These are phyloP conservation scores for Penicillium griseofulvum DNA, from an alignment of 2,329 filamentous ascomycete genomes.

Conservation along the genomic window DNA sequence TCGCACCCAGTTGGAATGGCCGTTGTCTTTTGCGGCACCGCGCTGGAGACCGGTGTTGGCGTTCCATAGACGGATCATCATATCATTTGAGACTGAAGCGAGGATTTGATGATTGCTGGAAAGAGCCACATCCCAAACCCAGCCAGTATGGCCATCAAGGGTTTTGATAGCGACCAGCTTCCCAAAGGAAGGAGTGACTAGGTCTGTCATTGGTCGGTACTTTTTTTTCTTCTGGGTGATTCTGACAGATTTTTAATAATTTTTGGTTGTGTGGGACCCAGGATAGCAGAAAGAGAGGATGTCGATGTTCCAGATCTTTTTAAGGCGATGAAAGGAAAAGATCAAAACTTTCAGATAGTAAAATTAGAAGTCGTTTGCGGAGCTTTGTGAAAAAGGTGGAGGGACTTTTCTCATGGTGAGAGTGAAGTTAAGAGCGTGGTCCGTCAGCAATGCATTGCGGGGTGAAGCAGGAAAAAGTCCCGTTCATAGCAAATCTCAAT, in stretches of 20 bases:
- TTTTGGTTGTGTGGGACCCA: not conserved
- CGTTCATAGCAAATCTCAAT: not conserved
- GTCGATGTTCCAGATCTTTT: not conserved
- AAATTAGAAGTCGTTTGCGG: not conserved
- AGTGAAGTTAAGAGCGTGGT: not conserved
- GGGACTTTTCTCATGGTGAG: conserved; percentile 7
- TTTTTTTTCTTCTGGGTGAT: not conserved
- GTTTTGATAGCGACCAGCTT: conserved; percentile 1
- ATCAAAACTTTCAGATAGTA: not conserved
- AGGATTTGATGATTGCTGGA: conserved; percentile 7
- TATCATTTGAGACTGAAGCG: conserved; percentile 10
- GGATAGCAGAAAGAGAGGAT: not conserved
- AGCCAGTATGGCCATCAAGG: conserved; percentile 8
- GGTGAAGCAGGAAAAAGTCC: conserved; percentile 4
- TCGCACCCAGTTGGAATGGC: conserved; percentile 9
- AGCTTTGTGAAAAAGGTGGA: not conserved
- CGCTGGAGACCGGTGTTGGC: conserved; percentile 10
- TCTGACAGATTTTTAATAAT: not conserved
- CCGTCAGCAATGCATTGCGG: conserved; percentile 7
- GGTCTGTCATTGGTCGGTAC: not conserved
- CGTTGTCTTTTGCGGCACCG: conserved; percentile 6
- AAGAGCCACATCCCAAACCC: conserved; percentile 7
- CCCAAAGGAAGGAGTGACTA: not conserved
- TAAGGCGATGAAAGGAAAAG: not conserved
- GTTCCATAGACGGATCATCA: conserved; percentile 12